A percentile compares a stretch with the other conserved stretches of the same genome.
phyloP scores from a whole-genome alignment of 2,329 filamentous ascomycete species.

The Pyrenophora seminiperda region DNA sequence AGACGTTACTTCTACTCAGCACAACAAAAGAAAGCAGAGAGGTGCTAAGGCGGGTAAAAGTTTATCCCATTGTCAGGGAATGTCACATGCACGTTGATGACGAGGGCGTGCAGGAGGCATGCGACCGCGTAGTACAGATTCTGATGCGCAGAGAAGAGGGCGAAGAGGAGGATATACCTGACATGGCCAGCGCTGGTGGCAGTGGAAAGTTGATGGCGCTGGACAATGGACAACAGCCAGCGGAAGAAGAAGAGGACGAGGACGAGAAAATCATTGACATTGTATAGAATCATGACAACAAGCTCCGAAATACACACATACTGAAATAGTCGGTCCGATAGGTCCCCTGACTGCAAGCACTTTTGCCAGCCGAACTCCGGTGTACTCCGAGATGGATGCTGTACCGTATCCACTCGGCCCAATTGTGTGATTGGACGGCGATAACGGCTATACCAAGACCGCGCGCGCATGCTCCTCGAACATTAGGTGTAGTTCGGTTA shows the following conservation, averaged over 20 bases:
- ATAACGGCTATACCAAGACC: conserved; percentile 18
- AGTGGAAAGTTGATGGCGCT: conserved; percentile 37
- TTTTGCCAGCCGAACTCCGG: not conserved
- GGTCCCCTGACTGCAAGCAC: no score
- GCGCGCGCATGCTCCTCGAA: no score
- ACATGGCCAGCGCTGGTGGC: conserved; percentile 22
- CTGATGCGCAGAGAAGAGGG: conserved; percentile 78
- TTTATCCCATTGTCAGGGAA: conserved; percentile 89
- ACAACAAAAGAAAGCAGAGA: conserved; percentile 78
- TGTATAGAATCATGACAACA: conserved; percentile 8
- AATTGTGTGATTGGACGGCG: conserved; percentile 19
- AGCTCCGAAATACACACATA: conserved; percentile 1
- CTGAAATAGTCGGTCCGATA: no score
- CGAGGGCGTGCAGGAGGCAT: conserved; percentile 80
- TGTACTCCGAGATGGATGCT: no score
- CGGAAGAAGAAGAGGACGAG: conserved; percentile 38
- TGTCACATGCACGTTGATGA: conserved; percentile 78
- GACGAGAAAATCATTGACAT: conserved; percentile 48
- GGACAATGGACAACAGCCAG: conserved; percentile 20
- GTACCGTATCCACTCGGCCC: not conserved
- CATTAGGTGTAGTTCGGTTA: no score
- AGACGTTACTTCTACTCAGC: conserved; percentile 83
- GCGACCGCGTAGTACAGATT: conserved; percentile 87
- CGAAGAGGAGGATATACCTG: conserved; percentile 55
- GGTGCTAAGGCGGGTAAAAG: conserved; percentile 73